phyloP scores from a whole-genome alignment of 495 filamentous ascomycete genomes.

The Xylaria intraflava region DNA sequence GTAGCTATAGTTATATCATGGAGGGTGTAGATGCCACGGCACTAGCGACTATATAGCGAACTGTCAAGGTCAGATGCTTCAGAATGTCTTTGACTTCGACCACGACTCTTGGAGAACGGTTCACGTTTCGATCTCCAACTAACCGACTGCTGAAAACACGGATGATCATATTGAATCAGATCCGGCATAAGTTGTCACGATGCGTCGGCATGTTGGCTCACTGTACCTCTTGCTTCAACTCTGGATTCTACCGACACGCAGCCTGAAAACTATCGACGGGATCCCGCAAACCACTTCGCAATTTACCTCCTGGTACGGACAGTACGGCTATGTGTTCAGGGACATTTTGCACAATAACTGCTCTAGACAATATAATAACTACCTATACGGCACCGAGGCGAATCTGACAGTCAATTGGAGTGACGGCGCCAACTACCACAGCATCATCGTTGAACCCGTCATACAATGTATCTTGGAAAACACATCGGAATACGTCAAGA shows the following conservation, averaged over 20 bases:
- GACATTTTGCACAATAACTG: slow-evolving; percentile 4
- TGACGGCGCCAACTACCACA: background rate
- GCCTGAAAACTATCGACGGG: background rate
- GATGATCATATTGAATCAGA: too few relatives aligned
- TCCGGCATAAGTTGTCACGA: too few relatives aligned
- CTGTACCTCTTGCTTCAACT: background rate
- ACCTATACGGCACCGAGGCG: slow-evolving; percentile 2
- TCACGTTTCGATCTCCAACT: too few relatives aligned
- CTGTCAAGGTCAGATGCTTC: too few relatives aligned
- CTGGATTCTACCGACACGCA: background rate
- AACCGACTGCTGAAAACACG: too few relatives aligned
- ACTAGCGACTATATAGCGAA: too few relatives aligned
- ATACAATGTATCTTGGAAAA: slow-evolving; percentile 18
- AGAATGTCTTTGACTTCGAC: too few relatives aligned
- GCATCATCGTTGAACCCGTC: slow-evolving; percentile 9
- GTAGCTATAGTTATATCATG: too few relatives aligned
- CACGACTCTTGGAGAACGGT: too few relatives aligned
- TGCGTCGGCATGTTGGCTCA: too few relatives aligned
- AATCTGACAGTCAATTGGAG: background rate
- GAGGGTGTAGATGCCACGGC: too few relatives aligned
- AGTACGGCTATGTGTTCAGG: slow-evolving; percentile 9
- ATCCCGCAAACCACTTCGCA: background rate
- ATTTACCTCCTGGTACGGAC: slow-evolving; percentile 11
- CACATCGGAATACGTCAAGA: slow-evolving; percentile 16
- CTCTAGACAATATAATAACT: slow-evolving; percentile 7